Base-by-base conservation (phyloP, 2,329 filamentous ascomycete genomes). In the Myriosclerotinia curreyana region DNA sequence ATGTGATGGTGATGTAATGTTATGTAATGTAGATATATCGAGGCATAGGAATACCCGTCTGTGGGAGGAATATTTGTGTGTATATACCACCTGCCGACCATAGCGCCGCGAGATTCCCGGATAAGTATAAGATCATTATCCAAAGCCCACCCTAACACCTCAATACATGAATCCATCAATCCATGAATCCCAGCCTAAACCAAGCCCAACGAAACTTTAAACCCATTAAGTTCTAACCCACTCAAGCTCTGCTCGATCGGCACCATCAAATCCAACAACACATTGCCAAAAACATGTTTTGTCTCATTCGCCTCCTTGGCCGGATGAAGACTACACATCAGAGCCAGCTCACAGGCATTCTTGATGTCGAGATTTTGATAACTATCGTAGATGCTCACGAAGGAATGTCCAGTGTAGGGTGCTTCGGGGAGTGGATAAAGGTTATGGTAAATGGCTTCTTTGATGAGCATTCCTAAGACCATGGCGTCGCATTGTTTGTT, bases 401-500 rank as follows among this genome's bases (percentile, higher is more conserved):
- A 54, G 6, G 49, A 53, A 22, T 53, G 48, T 0, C 60, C 60
- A 20, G 34, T 54, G 15, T 62, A 54, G 6, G 60, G 60, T 7
- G 49, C 60, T 36, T 55, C 49, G 11, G 60, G 60, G 15, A 62
- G 12, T 9, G 59, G 59, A 31, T 62, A 62, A 7, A 62, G 38
- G 25, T 54, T 40, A 25, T 54, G 50, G 8, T 34, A 22, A 17
- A 42, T 34, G 20, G 62, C 55, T 40, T 53, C 55, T 36, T 60
- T 60, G 1, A 60, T 53, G 1, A 64, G 22, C 28, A 44, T 52
- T 20, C 56, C 62, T 0, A 64, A 14, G 5, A 53, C 38, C 62
- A 60, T 60, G 15, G 62, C 46, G n/a, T 64, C 55, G 31, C 62
- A 64, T 44, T 40, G 44, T 36, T 51, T 60, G 11, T 58, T 46